Evolutionary conservation across 75 land plant species (phyloP).

Genomic region (Cryptomeria japonica): DNA sequence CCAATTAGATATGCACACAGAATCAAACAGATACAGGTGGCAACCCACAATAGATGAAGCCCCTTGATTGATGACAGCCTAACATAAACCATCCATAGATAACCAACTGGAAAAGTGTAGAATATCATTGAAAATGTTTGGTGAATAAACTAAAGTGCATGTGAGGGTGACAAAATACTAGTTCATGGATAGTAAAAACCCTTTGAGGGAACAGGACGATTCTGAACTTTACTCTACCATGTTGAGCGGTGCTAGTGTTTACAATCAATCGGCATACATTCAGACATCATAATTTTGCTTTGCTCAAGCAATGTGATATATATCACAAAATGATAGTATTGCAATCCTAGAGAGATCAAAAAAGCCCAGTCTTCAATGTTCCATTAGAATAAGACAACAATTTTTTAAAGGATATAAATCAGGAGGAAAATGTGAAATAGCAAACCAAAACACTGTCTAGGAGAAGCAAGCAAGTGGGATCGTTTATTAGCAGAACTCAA

Average conservation of each 20-base stretch:
- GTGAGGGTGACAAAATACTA: background rate
- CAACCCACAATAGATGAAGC: too few species aligned
- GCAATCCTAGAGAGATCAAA: background rate
- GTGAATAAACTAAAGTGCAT: background rate
- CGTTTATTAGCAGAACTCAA: background rate
- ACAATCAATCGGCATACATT: background rate
- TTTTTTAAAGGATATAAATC: background rate
- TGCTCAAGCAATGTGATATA: background rate
- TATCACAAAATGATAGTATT: background rate
- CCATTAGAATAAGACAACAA: background rate
- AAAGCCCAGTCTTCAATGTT: background rate
- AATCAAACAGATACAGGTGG: too few species aligned
- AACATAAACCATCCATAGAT: too few species aligned
- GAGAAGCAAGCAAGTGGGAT: background rate
- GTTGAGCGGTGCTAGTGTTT: background rate
- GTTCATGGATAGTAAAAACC: background rate
- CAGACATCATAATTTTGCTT: background rate
- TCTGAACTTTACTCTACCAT: background rate
- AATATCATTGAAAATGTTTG: too few species aligned
- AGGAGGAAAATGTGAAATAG: background rate
- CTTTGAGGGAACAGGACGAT: background rate
- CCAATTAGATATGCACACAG: background rate
- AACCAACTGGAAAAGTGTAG: too few species aligned
- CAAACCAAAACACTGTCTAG: background rate
- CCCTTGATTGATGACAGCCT: background rate